Percentiles rank a stretch among this genome's conserved stretches.
These are phyloP conservation scores for Leishmania arabica DNA, from an alignment of 208 protist genomes.

Conservation along the genomic window DNA sequence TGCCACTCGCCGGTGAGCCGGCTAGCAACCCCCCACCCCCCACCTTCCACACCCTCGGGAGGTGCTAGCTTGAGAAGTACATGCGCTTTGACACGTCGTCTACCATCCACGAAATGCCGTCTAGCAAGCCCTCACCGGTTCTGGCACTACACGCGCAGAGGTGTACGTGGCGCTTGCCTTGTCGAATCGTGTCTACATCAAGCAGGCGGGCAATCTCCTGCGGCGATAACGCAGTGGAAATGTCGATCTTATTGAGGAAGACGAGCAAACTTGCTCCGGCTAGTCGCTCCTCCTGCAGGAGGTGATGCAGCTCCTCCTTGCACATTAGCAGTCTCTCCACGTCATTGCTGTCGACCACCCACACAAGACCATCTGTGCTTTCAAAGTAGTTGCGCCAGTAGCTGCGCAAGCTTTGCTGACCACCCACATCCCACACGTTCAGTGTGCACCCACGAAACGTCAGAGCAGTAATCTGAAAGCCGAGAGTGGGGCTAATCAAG, in stretches of 20 bases:
- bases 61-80: constrained; percentile 74
- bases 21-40: background rate
- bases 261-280: constrained; percentile 98
- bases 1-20: background rate
- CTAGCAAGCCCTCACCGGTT: constrained; percentile 94
- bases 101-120: constrained; percentile 99
- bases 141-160: constrained; percentile 96
- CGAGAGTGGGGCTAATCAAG: constrained; percentile 97
- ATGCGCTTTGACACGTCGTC: constrained; percentile 95
- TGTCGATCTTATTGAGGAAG: constrained; percentile 99
- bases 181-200: constrained; percentile 81
- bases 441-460: constrained; percentile 96
- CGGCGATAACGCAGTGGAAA: constrained; percentile 78
- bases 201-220: constrained; percentile 69
- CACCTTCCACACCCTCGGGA: background rate
- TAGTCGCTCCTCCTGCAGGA: constrained; percentile 97
- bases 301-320: constrained; percentile 92
- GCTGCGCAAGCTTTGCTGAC: constrained; percentile 99
- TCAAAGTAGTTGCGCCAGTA: constrained; percentile 99
- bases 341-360: constrained; percentile 98
- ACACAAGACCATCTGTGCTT: constrained; percentile 96
- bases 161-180: constrained; percentile 92
- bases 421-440: constrained; percentile 99
- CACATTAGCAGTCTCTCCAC: constrained; percentile 90
- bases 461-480: constrained; percentile 99